phyloP scores from a whole-genome alignment of 164 flowering plant genomes.

The Pachysandra terminalis region DNA sequence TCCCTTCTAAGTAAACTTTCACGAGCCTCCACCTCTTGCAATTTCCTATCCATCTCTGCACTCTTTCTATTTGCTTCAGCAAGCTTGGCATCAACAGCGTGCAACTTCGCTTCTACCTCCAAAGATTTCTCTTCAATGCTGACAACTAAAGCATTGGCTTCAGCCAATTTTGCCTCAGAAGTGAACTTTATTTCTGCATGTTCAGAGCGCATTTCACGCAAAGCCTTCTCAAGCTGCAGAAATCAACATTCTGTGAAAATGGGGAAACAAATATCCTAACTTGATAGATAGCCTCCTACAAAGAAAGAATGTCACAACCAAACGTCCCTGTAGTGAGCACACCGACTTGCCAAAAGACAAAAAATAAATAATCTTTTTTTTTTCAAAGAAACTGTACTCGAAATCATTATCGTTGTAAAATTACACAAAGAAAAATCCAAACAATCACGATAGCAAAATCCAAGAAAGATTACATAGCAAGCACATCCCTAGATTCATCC shows the following conservation, averaged over 20 bases:
- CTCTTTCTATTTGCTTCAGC: conserved; percentile 78
- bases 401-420: no score
- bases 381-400: no score
- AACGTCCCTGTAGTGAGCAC: no score
- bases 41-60: conserved; percentile 64
- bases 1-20: conserved; percentile 67
- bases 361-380: no score
- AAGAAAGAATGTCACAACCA: neutral
- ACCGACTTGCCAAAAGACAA: no score
- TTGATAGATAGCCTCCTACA: neutral
- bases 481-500: no score
- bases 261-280: neutral
- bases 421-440: no score
- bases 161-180: conserved; percentile 54
- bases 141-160: conserved; percentile 52
- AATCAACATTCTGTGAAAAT: conserved; percentile 1
- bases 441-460: no score
- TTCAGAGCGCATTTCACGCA: conserved; percentile 58
- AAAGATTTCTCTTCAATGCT: conserved; percentile 55
- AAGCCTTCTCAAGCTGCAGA: conserved; percentile 82
- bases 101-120: conserved; percentile 64
- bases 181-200: conserved; percentile 45
- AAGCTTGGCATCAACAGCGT: conserved; percentile 70
- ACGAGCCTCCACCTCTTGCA: conserved; percentile 69
- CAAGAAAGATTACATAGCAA: no score